Percentiles rank a stretch among this genome's conserved stretches.
Conservation (phyloP, 306 rosid genomes). For the Sindora glabra region DNA sequence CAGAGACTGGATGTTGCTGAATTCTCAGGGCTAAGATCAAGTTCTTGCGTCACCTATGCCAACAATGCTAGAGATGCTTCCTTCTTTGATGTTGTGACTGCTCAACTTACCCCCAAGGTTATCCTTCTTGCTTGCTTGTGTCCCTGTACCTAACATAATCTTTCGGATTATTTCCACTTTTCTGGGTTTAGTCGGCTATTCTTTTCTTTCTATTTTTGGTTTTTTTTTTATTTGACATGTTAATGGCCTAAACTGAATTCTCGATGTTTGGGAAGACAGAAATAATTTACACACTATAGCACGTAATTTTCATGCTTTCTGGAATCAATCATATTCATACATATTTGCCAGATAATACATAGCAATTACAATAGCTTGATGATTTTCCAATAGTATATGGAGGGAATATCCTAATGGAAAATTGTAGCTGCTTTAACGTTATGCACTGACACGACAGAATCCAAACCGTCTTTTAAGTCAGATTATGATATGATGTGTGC, state of each 20-base stretch:
- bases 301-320: no score
- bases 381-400: background rate
- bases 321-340: no score
- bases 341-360: no score
- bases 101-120: conserved; percentile 80
- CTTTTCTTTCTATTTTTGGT: no score
- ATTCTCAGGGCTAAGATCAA: conserved; percentile 71
- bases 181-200: no score
- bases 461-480: no score
- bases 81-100: conserved; percentile 68
- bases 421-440: background rate
- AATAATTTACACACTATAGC: no score
- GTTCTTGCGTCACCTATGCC: conserved; percentile 48
- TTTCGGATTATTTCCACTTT: background rate
- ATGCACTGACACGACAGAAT: no score
- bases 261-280: no score
- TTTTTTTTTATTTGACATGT: no score
- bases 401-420: background rate
- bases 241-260: no score
- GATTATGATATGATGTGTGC: no score
- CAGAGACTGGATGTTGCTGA: conserved; percentile 83
- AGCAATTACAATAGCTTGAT: background rate
- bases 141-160: background rate
- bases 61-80: conserved; percentile 57
- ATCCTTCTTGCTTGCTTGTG: background rate